Base-by-base conservation (phyloP, 2,329 filamentous ascomycete genomes). In the Penicillium italicum region DNA sequence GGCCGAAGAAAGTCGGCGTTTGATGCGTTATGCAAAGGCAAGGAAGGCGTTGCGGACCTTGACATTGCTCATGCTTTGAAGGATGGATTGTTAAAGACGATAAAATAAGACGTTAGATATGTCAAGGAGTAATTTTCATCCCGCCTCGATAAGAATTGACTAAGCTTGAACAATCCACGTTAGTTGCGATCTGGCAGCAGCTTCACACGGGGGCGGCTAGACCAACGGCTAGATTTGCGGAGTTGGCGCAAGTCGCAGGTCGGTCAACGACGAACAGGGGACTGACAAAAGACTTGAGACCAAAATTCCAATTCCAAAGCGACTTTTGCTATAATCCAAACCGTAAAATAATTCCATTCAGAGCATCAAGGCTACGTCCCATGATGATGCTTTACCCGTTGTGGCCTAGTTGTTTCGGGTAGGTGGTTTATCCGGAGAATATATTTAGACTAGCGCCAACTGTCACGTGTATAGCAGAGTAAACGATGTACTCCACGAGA, bases 21-120 rank as follows among this genome's bases (percentile, higher is more conserved):
- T 60, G 69, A 71, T 66, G 77, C 77, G 78, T 83, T 79, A 74
- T 81, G 79, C 65, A 83, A 74, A 65, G 83, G 83, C 59, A 86
- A 74, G 61, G 80, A 77, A 65, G 83, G 82, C 62, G 82, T 82
- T 63, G 78, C 77, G 69, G 80, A 79, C 75, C 79, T 82, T 75
- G 83, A 85, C 84, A 87, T 87, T 69, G 84, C 77, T 79, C 78
- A 81, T 72, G 67, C 69, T 69, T 66, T 67, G 58, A 28, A 57
- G 51, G 34, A 52, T 30, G 36, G n/a, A 38, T 42, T 53, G 34
- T 45, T 53, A 45, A 34, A 31, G 44, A 10, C 43, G 41, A 53
- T 33, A 14, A 41, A 56, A 57, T 31, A 30, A 53, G 53, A 52
- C 50, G 56, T 58, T 55, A 60, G 50, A 57, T 60, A 55, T 60